Evolutionary conservation across 768 basidiomycete genomes (phyloP).

Genomic region (Leccinum ochraceum): DNA sequence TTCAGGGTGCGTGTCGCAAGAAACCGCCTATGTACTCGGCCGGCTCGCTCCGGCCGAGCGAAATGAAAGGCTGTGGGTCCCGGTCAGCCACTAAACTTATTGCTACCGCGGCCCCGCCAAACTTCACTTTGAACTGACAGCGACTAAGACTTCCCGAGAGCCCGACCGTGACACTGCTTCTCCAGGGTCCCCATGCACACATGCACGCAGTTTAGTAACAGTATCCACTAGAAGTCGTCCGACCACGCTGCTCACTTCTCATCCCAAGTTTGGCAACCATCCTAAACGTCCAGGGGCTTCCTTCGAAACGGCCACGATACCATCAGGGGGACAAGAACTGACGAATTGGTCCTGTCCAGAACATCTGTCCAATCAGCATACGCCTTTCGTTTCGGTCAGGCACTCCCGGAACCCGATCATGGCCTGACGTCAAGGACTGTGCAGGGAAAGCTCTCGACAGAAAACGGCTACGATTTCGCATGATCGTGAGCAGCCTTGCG

Average conservation of each 20-base stretch:
- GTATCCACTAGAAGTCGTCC: background rate
- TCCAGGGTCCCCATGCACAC: background rate
- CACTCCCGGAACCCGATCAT: slow-evolving; percentile 1
- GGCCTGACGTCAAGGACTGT: slow-evolving; percentile 30
- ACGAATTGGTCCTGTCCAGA: background rate
- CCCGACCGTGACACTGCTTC: background rate
- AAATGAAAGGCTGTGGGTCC: background rate
- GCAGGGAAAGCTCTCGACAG: slow-evolving; percentile 18
- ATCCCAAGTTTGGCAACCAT: background rate
- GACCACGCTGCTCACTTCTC: background rate
- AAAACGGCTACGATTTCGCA: slow-evolving; percentile 11
- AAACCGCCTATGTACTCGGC: background rate
- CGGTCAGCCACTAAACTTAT: slow-evolving; percentile 1
- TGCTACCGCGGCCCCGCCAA: slow-evolving; percentile 11
- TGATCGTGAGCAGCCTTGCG: slow-evolving; percentile 2
- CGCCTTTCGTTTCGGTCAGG: background rate
- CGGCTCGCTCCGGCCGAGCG: background rate
- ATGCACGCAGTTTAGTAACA: background rate
- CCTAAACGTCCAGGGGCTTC: background rate
- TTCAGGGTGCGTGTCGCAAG: background rate
- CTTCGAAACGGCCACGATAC: background rate
- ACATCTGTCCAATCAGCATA: background rate
- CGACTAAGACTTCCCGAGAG: background rate
- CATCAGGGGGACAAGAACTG: background rate
- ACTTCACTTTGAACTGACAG: background rate